These are phyloP conservation scores for Zygosaccharomyces sapae DNA, from an alignment of 1,139 yeast genomes.

Conservation along the genomic window DNA sequence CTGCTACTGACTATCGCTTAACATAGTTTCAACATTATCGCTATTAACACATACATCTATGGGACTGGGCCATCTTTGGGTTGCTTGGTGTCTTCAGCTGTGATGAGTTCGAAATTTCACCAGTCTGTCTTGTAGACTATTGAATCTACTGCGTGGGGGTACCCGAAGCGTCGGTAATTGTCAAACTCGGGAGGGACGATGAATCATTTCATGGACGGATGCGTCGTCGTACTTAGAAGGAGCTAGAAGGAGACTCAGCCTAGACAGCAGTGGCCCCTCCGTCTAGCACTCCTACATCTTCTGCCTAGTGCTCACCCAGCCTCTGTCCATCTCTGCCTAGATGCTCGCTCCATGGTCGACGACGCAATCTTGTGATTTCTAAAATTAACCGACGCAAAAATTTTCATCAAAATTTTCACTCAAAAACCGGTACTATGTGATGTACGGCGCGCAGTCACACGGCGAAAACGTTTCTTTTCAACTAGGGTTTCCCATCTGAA, in stretches of 20 bases:
- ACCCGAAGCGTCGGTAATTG: neutral
- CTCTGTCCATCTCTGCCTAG: neutral
- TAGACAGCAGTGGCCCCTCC: no score
- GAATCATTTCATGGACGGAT: neutral
- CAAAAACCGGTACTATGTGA: neutral
- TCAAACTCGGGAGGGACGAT: neutral
- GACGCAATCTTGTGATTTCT: neutral
- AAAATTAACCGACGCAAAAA: slow-evolving; percentile 5
- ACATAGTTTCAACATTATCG: neutral
- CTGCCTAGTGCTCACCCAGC: neutral
- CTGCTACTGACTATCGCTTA: neutral
- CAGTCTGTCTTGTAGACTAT: neutral
- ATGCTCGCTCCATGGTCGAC: neutral
- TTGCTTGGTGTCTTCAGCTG: slow-evolving; percentile 22
- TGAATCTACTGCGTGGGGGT: slow-evolving; percentile 2
- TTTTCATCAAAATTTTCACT: neutral
- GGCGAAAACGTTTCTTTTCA: neutral
- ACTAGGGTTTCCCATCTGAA: slow-evolving; percentile 8
- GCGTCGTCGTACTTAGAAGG: neutral
- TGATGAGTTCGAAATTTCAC: slow-evolving; percentile 7
- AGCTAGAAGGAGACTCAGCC: neutral
- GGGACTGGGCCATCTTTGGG: slow-evolving; percentile 89
- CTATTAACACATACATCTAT: slow-evolving; percentile 69
- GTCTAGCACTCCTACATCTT: neutral
- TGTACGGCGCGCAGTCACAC: neutral